Conservation (phyloP, 441 rosid species). For the Sinapis alba region DNA sequence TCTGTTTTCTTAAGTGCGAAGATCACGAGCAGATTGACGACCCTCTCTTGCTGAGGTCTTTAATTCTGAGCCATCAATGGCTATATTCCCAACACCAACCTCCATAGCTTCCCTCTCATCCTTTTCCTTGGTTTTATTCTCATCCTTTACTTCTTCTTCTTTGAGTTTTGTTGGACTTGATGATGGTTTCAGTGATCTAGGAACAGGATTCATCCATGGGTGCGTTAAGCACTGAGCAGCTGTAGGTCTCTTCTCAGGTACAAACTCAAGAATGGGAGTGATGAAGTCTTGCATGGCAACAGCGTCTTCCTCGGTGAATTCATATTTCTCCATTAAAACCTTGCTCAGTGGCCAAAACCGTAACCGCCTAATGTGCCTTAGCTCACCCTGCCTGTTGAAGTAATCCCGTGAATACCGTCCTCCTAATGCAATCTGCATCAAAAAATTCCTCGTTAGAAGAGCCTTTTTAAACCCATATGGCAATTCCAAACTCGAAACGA, state of each 20-base stretch:
- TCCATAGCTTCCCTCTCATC: conserved; percentile 66
- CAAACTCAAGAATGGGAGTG: conserved; percentile 58
- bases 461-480: no score
- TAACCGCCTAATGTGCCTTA: conserved; percentile 63
- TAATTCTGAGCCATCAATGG: conserved; percentile 47
- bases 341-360: conserved; percentile 69
- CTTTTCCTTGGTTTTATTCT: conserved; percentile 39
- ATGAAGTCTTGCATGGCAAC: conserved; percentile 62
- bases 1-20: conserved; percentile 1
- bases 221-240: conserved; percentile 72
- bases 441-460: no score
- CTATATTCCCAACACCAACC: conserved; percentile 54
- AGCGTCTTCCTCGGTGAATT: conserved; percentile 64
- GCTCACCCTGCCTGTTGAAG: conserved; percentile 68
- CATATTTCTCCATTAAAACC: conserved; percentile 65
- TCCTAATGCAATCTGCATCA: conserved; percentile 56
- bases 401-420: conserved; percentile 70
- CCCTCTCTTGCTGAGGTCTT: conserved; percentile 39
- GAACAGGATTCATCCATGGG: conserved; percentile 64
- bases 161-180: conserved; percentile 10
- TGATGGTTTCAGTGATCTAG: conserved; percentile 55
- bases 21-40: conserved; percentile 32
- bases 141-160: conserved; percentile 24
- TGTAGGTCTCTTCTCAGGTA: conserved; percentile 71
- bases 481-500: not conserved